phyloP scores from a whole-genome alignment of 805 yeast species.

The Schizosaccharomyces osmophilus region DNA sequence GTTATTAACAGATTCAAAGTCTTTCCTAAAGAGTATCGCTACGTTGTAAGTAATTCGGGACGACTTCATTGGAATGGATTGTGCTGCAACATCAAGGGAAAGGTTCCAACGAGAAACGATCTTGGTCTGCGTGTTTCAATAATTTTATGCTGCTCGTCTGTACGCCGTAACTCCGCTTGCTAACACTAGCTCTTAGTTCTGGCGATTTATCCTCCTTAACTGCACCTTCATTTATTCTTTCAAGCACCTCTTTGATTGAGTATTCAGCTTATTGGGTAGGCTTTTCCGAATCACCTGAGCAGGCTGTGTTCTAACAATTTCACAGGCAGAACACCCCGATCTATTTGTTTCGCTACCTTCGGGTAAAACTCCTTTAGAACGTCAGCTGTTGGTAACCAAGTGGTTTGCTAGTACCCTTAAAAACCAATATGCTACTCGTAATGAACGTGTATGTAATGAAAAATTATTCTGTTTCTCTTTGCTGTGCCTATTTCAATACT shows the following conservation, averaged over 20 bases:
- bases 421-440: conserved; percentile 82
- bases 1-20: neutral
- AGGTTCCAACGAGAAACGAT: neutral
- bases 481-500: too few relatives aligned
- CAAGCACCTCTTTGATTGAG: conserved; percentile 71
- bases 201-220: conserved; percentile 85
- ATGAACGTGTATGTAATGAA: conserved; percentile 25
- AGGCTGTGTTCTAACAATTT: neutral
- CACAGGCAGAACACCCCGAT: conserved; percentile 49
- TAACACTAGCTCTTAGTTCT: conserved; percentile 1
- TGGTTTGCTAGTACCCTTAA: conserved; percentile 83
- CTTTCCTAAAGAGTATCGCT: neutral
- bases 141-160: neutral
- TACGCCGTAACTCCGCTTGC: too few relatives aligned
- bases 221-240: conserved; percentile 90
- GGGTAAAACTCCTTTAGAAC: conserved; percentile 23
- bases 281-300: too few relatives aligned
- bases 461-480: neutral
- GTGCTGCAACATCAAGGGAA: neutral
- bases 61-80: neutral
- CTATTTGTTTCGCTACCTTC: conserved; percentile 45
- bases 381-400: conserved; percentile 59
- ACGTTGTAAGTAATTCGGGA: neutral
- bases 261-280: conserved; percentile 61
- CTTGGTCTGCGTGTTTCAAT: neutral